phyloP scores from a whole-genome alignment of 2,329 filamentous ascomycete genomes.

The Leptographium flavum region DNA sequence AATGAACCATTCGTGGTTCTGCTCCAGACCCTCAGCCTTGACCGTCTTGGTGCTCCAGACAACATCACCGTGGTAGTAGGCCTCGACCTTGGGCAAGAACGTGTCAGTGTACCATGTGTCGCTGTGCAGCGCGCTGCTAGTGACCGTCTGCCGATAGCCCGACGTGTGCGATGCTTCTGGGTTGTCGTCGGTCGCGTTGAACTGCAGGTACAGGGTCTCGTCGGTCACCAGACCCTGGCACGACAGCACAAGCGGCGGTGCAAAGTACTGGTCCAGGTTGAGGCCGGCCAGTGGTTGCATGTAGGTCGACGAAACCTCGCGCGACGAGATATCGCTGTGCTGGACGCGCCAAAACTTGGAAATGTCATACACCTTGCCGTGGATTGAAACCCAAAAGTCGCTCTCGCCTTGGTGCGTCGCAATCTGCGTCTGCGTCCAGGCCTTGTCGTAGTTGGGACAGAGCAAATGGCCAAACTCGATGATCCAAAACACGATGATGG shows the following conservation, averaged over 20 bases:
- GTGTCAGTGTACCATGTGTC: constrained; percentile 61
- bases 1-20: constrained; percentile 65
- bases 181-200: constrained; percentile 49
- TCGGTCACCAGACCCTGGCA: constrained; percentile 60
- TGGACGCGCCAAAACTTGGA: constrained; percentile 73
- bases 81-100: constrained; percentile 67
- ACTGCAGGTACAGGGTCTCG: constrained; percentile 37
- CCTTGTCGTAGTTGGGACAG: constrained; percentile 86
- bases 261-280: constrained; percentile 75
- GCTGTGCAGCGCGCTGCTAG: constrained; percentile 41
- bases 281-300: constrained; percentile 72
- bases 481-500: constrained; percentile 77
- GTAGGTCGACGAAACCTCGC: constrained; percentile 36
- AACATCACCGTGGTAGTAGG: constrained; percentile 77
- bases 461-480: constrained; percentile 70
- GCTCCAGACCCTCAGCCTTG: constrained; percentile 47
- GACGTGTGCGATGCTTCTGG: constrained; percentile 53
- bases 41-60: constrained; percentile 54
- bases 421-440: constrained; percentile 63
- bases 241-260: constrained; percentile 57
- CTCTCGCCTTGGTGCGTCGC: constrained; percentile 51
- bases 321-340: constrained; percentile 60
- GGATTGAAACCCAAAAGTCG: constrained; percentile 79
- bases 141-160: constrained; percentile 43
- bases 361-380: constrained; percentile 84